Conservation (phyloP, 306 rosid species). For the Dalbergia oliveri region DNA sequence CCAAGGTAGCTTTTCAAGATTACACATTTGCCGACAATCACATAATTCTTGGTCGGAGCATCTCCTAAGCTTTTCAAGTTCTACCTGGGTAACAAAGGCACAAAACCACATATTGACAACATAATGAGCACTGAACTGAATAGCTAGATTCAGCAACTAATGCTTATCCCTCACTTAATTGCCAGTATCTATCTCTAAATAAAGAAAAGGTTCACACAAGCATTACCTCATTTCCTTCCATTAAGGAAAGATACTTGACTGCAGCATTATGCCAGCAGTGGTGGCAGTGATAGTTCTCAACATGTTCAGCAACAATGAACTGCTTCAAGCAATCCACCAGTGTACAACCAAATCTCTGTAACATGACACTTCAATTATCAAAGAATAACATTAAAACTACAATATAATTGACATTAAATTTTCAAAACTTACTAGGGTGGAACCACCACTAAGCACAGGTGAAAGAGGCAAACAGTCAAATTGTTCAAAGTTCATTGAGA, state of each 20-base stretch:
- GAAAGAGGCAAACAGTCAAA: conserved; percentile 91
- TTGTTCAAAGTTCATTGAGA: conserved; percentile 83
- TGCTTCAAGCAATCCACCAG: conserved; percentile 84
- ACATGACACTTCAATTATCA: conserved; percentile 20
- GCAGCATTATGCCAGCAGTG: conserved; percentile 90
- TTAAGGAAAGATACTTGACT: conserved; percentile 70
- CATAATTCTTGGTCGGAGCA: conserved; percentile 79
- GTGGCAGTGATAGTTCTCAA: conserved; percentile 84
- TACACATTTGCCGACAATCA: conserved; percentile 55
- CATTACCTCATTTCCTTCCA: conserved; percentile 73
- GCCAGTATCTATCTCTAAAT: conserved; percentile 31
- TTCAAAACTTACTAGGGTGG: conserved; percentile 65
- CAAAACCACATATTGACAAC: conserved; percentile 38
- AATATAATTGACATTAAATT: conserved; percentile 42
- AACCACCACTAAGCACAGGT: conserved; percentile 52
- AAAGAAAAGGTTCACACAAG: conserved; percentile 30
- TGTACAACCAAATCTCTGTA: conserved; percentile 67
- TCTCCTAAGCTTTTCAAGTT: conserved; percentile 67
- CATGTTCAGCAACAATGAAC: conserved; percentile 79
- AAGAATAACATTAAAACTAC: conserved; percentile 41
- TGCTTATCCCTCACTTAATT: conserved; percentile 30
- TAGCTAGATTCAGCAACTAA: conserved; percentile 36
- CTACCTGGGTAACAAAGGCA: conserved; percentile 61
- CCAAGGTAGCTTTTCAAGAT: conserved; percentile 75
- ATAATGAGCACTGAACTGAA: conserved; percentile 36